These are phyloP conservation scores for Eucalyptus viminalis DNA, from an alignment of 345 rosid genomes.

Conservation along the genomic window DNA sequence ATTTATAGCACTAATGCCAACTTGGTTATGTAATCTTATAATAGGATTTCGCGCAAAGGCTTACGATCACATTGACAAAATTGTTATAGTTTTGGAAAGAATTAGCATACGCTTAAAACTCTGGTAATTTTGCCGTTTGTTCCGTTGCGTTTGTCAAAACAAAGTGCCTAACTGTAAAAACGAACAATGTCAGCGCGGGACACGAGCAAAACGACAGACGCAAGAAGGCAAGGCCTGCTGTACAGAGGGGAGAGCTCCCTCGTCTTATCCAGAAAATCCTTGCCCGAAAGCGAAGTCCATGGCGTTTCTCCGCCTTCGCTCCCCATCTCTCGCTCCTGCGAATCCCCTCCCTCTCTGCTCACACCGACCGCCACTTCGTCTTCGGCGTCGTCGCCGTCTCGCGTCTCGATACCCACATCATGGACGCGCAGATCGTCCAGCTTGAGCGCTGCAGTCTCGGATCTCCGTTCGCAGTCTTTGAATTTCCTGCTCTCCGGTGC, in stretches of 20 bases:
- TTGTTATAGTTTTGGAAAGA: neutral
- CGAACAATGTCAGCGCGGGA: neutral
- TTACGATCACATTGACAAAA: neutral
- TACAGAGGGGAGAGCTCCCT: neutral
- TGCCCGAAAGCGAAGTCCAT: neutral
- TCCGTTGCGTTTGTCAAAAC: neutral
- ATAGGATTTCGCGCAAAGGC: neutral
- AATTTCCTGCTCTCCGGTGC: conserved; percentile 52
- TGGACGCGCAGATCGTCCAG: neutral
- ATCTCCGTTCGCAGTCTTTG: conserved; percentile 38
- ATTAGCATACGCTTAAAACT: neutral
- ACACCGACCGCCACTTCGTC: neutral
- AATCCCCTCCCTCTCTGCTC: neutral
- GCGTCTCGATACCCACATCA: neutral
- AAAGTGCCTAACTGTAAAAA: neutral
- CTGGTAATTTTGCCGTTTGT: neutral
- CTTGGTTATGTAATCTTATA: neutral
- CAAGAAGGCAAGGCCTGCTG: neutral
- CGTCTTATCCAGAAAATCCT: neutral
- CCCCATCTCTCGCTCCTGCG: neutral
- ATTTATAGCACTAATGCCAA: neutral
- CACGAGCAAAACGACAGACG: neutral
- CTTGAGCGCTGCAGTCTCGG: conserved; percentile 14
- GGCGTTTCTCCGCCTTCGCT: conserved; percentile 16
- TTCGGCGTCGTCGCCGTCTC: neutral